Evolutionary conservation across 1,284 basidiomycete species (phyloP).

Genomic region (Ustilago nuda): DNA sequence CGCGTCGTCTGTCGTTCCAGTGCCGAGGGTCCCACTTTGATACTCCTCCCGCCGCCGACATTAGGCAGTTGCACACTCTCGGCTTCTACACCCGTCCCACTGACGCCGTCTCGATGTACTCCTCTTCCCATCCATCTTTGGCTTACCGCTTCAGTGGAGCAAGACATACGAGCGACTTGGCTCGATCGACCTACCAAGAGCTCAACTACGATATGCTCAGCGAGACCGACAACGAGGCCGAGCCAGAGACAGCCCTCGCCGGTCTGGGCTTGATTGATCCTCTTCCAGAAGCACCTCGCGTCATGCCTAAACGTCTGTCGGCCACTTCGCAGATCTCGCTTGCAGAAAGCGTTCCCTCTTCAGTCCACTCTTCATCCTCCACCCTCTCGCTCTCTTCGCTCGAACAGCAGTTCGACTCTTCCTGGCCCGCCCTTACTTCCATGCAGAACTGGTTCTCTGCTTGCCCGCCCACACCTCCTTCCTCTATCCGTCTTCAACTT

Average conservation of each 20-base stretch:
- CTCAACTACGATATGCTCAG: conserved; percentile 9
- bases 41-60: conserved; percentile 24
- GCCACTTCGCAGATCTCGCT: conserved; percentile 23
- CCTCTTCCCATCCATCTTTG: neutral
- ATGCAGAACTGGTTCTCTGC: conserved; percentile 32
- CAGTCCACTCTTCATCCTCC: conserved; percentile 16
- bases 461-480: conserved; percentile 40
- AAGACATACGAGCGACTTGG: conserved; percentile 29
- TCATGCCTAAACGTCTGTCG: conserved; percentile 23
- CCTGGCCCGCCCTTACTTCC: conserved; percentile 16
- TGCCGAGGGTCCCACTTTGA: conserved; percentile 35
- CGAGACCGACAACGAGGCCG: conserved; percentile 11
- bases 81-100: conserved; percentile 19
- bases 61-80: neutral
- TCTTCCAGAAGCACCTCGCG: conserved; percentile 21
- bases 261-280: conserved; percentile 26
- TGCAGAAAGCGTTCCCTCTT: conserved; percentile 16
- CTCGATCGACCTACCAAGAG: conserved; percentile 18
- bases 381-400: conserved; percentile 23
- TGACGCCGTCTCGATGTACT: conserved; percentile 12
- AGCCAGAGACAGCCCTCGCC: conserved; percentile 8
- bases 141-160: conserved; percentile 4
- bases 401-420: conserved; percentile 15
- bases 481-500: conserved; percentile 38
- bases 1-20: conserved; percentile 22